A percentile compares a stretch with the other conserved stretches of the same genome.
Evolutionary conservation across 768 basidiomycete genomes (phyloP).

Genomic region (Hygrophoropsis aurantiaca): DNA sequence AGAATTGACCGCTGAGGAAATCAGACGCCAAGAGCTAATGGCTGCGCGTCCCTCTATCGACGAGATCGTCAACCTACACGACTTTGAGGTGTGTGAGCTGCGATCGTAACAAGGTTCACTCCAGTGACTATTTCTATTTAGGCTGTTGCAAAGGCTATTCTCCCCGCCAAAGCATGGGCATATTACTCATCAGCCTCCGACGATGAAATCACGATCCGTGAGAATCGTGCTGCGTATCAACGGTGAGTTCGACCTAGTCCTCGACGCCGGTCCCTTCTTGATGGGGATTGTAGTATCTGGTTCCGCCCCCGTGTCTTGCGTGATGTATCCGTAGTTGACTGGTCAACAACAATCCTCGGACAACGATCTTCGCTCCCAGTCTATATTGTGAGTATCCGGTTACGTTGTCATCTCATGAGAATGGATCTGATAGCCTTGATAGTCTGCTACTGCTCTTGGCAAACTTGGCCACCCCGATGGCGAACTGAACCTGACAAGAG

Average conservation of each 20-base stretch:
- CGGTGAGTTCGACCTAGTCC: conserved; percentile 40
- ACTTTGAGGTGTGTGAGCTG: conserved; percentile 68
- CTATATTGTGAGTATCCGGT: conserved; percentile 52
- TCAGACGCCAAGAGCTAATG: conserved; percentile 58
- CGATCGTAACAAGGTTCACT: conserved; percentile 3
- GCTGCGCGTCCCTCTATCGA: conserved; percentile 64
- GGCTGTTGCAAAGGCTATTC: conserved; percentile 77
- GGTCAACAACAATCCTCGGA: conserved; percentile 75
- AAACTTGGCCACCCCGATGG: conserved; percentile 94
- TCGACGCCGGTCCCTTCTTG: background rate
- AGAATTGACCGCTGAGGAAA: conserved; percentile 67
- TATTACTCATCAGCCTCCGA: conserved; percentile 91
- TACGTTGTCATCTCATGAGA: background rate
- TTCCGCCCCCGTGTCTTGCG: conserved; percentile 83
- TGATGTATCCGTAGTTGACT: conserved; percentile 79
- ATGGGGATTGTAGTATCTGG: conserved; percentile 57
- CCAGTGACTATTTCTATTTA: conserved; percentile 22
- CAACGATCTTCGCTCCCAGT: conserved; percentile 70
- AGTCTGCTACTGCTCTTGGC: conserved; percentile 76
- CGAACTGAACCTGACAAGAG: conserved; percentile 82
- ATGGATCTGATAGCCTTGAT: conserved; percentile 4
- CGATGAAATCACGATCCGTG: conserved; percentile 83
- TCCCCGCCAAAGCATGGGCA: conserved; percentile 86
- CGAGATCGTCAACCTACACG: conserved; percentile 84
- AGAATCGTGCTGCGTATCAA: conserved; percentile 87